These are phyloP conservation scores for Aspergillus heteromorphus DNA, from an alignment of 495 filamentous ascomycete genomes.

Conservation along the genomic window DNA sequence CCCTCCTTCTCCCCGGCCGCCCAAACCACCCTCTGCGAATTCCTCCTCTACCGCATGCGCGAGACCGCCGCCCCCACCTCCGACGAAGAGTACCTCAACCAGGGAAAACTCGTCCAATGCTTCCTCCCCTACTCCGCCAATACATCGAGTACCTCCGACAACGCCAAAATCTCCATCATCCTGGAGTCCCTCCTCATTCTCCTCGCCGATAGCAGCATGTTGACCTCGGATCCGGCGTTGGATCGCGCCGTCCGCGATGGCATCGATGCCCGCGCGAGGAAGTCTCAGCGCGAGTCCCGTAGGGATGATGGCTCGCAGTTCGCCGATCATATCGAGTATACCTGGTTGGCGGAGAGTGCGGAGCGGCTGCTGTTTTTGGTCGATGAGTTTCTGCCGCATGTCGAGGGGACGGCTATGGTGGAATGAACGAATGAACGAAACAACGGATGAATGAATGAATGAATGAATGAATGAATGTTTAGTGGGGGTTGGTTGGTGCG, in stretches of 20 bases:
- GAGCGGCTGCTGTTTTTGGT: constrained; percentile 35
- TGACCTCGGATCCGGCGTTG: constrained; percentile 44
- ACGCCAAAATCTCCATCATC: constrained; percentile 73
- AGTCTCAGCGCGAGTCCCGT: constrained; percentile 42
- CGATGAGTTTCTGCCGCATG: constrained; percentile 16
- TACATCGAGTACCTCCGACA: constrained; percentile 57
- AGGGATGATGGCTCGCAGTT: constrained; percentile 22
- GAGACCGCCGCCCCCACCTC: constrained; percentile 51
- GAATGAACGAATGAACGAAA: too few relatives aligned
- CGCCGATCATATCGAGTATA: constrained; percentile 32
- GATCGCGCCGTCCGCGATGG: constrained; percentile 54
- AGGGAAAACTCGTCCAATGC: constrained; percentile 55
- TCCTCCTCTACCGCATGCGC: constrained; percentile 58
- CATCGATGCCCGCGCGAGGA: constrained; percentile 54
- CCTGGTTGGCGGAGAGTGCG: constrained; percentile 38
- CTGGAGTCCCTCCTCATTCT: constrained; percentile 67
- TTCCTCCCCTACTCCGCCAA: constrained; percentile 71
- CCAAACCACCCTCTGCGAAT: constrained; percentile 58
- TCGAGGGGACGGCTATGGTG: too few relatives aligned
- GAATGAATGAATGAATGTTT: neutral
- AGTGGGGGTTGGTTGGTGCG: too few relatives aligned
- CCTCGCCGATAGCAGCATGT: constrained; percentile 36
- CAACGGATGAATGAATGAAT: too few relatives aligned
- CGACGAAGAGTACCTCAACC: constrained; percentile 43
- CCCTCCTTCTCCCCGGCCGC: constrained; percentile 40